Evolutionary conservation across 768 basidiomycete species (phyloP), one percentile per base, ranked within the genome.

Genomic region (Russula sp.): DNA sequence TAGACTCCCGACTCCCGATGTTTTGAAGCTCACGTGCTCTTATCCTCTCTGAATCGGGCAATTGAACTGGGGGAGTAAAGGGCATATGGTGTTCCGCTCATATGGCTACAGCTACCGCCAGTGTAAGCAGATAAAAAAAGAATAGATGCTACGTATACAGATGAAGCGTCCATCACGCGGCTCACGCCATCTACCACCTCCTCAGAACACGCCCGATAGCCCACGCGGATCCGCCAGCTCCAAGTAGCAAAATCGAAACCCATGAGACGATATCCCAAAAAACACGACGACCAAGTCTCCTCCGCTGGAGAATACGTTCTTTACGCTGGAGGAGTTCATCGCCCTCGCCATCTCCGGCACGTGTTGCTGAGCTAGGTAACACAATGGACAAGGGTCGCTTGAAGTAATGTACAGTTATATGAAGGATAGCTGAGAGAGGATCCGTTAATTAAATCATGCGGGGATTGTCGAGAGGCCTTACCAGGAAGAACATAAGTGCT

Each of bases 211-310:
- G 79, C 22, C 87, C 87, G 14, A 74, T 74, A 46, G 78, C 80
- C 87, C 88, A 90, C 8, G 79, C 75, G 18, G 83, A 71, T 1
- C 83, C 83, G 11, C 81, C 79, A 5, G 75, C 78, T 28, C 89
- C 84, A 0, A 84, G 76, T 0, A 86, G 86, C 22, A 88, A 70
- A 20, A 91, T 78, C 13, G 89, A 75, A n/a, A 85, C 66, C 85
- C 91, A 94, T 26, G 90, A 86, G 18, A 87, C 85, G n/a, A 90
- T 71, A 73, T 95, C 92, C 90, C 92, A 94, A 18, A 87, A 73
- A 44, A 96, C 76, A 34, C 94, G 80, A 68, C 84, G 84, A 44
- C 84, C 83, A 50, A 87, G 80, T 69, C 93, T 83, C 52, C 82
- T 80, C 60, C 83, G 83, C 75, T 97, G 94, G 64, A 98, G 76